Evolutionary conservation across 2,329 filamentous ascomycete genomes (phyloP).

Genomic region (Epichloe gansuensis): DNA sequence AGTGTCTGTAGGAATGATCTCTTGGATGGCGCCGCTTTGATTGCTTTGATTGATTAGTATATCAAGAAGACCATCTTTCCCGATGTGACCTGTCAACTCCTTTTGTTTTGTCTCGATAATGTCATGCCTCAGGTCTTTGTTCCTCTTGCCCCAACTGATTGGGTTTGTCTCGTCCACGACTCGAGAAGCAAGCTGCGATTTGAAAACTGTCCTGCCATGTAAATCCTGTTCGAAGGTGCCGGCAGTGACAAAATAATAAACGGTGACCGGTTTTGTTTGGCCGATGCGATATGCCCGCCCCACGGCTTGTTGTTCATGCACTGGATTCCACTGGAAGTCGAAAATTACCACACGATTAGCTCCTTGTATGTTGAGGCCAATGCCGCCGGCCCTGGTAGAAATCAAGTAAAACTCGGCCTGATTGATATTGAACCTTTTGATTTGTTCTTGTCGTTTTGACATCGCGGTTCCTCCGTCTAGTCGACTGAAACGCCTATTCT

Average conservation of each 20-base stretch:
- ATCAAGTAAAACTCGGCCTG: slow-evolving; percentile 56
- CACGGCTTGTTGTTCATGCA: slow-evolving; percentile 73
- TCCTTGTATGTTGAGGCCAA: slow-evolving; percentile 71
- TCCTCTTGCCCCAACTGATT: slow-evolving; percentile 48
- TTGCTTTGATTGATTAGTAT: slow-evolving; percentile 26
- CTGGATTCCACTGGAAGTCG: slow-evolving; percentile 71
- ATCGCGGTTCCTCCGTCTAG: slow-evolving; percentile 56
- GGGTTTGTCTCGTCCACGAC: slow-evolving; percentile 78
- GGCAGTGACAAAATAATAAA: slow-evolving; percentile 68
- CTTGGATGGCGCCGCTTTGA: slow-evolving; percentile 27
- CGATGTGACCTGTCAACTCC: slow-evolving; percentile 38
- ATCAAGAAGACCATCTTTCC: slow-evolving; percentile 51
- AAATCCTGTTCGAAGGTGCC: slow-evolving; percentile 70
- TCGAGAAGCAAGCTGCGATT: slow-evolving; percentile 63
- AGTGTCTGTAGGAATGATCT: slow-evolving; percentile 55
- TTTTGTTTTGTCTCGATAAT: slow-evolving; percentile 39
- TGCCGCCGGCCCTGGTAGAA: slow-evolving; percentile 68
- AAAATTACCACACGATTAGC: slow-evolving; percentile 82
- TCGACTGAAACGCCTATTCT: slow-evolving; percentile 36
- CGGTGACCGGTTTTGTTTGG: slow-evolving; percentile 66
- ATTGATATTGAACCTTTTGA: slow-evolving; percentile 56
- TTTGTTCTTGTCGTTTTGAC: slow-evolving; percentile 43
- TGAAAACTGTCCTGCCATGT: slow-evolving; percentile 66
- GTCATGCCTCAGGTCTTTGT: slow-evolving; percentile 43
- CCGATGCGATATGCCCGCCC: slow-evolving; percentile 78